Conservation (phyloP, 2,329 filamentous ascomycete genomes). For the Fusarium euwallaceae region DNA sequence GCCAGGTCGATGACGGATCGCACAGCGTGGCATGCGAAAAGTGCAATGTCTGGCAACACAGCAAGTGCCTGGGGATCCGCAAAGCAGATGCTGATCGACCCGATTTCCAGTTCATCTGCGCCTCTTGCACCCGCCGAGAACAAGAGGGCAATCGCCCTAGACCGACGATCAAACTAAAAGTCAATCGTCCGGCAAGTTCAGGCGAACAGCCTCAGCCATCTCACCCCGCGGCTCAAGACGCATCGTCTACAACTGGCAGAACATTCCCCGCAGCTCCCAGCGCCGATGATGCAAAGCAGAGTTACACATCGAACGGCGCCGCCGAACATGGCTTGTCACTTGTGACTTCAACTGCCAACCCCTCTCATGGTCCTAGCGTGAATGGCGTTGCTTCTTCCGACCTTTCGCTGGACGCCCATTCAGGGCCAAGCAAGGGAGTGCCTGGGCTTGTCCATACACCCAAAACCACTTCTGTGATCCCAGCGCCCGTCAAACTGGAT, state of each 20-base stretch:
- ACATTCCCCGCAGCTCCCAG: background rate
- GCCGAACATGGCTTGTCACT: slow-evolving; percentile 24
- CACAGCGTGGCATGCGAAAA: slow-evolving; percentile 94
- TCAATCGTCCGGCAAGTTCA: slow-evolving; percentile 46
- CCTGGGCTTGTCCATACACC: slow-evolving; percentile 18
- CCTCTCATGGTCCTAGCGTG: slow-evolving; percentile 17
- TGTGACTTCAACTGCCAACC: slow-evolving; percentile 20
- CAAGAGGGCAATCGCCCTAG: slow-evolving; percentile 71
- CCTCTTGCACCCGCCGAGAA: slow-evolving; percentile 78
- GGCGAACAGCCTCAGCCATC: slow-evolving; percentile 11
- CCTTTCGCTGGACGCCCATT: slow-evolving; percentile 6
- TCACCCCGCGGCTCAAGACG: slow-evolving; percentile 20
- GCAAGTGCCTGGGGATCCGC: slow-evolving; percentile 86
- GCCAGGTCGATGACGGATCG: slow-evolving; percentile 92
- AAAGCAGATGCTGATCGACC: slow-evolving; percentile 84
- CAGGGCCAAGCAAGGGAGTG: slow-evolving; percentile 19
- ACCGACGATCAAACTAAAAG: slow-evolving; percentile 67
- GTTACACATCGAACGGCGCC: slow-evolving; percentile 18
- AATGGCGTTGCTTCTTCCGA: slow-evolving; percentile 26
- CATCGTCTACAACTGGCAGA: background rate
- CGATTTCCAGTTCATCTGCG: slow-evolving; percentile 90
- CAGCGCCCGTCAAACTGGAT: slow-evolving; percentile 42
- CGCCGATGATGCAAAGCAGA: slow-evolving; percentile 4
- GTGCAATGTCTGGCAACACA: slow-evolving; percentile 98
- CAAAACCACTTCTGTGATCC: slow-evolving; percentile 36